phyloP scores from a whole-genome alignment of 257 asterid genomes.

The Nicotiana undulata region DNA sequence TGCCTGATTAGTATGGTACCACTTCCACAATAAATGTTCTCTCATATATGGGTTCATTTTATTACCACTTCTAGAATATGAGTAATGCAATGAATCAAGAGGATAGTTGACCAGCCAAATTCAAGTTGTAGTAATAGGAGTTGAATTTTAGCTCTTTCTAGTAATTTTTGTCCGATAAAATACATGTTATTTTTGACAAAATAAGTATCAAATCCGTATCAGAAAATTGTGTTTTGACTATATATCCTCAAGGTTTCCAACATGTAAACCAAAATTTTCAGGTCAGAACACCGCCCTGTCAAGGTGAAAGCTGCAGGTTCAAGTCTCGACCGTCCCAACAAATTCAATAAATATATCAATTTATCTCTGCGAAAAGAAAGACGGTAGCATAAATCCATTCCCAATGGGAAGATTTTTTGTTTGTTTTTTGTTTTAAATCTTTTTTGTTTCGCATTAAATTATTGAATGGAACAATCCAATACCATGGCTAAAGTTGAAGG shows the following conservation, averaged over 20 bases:
- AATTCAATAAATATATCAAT: too few relatives aligned
- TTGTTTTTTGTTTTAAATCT: too few relatives aligned
- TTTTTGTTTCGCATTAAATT: neutral
- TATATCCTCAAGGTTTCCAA: neutral
- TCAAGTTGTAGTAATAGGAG: neutral
- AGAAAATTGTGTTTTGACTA: neutral
- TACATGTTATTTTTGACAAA: neutral
- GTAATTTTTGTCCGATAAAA: neutral
- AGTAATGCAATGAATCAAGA: neutral
- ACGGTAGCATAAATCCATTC: too few relatives aligned
- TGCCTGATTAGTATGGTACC: neutral
- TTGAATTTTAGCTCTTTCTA: neutral
- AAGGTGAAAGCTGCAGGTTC: too few relatives aligned
- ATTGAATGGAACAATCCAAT: neutral
- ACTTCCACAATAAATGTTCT: neutral
- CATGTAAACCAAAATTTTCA: neutral
- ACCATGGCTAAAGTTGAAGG: neutral
- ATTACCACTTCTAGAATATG: neutral
- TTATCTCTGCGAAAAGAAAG: too few relatives aligned
- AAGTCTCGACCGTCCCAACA: too few relatives aligned
- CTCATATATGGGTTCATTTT: neutral
- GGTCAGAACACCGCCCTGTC: too few relatives aligned
- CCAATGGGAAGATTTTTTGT: too few relatives aligned
- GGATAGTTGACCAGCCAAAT: neutral
- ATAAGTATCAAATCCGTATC: too few relatives aligned